Base-by-base conservation (phyloP, 2,329 filamentous ascomycete genomes). In the Lizonia empirigonia region DNA sequence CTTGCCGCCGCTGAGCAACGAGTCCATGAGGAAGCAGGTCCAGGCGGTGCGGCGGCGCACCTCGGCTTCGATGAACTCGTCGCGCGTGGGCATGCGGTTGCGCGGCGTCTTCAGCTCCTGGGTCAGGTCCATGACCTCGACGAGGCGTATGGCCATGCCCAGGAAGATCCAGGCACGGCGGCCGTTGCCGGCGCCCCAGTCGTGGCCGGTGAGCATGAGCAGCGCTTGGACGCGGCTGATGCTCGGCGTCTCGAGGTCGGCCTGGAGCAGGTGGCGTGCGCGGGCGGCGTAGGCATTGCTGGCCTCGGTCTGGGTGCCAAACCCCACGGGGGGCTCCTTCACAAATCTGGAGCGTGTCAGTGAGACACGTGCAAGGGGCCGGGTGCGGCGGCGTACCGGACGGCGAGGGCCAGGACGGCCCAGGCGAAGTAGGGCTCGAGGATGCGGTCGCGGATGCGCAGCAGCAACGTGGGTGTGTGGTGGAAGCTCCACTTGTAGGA, bases 111-210 rank as follows among this genome's bases (percentile, higher is more conserved):
- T 62, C 4, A 63, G 64, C 56, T 75, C 73, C 39, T 68, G 70
- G 15, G 70, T 73, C 29, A 75, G 62, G 48, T 72, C 71, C 67
- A 75, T 72, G 55, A 74, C 69, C 55, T 75, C 70, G 41, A 72
- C 71, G 36, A 75, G 69, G 6, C 73, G 63, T 12, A 75, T 73
- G 18, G 73, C 73, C 70, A 74, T 75, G 51, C 73, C 73, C 30
- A 75, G 67, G 34, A 74, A 74, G 42, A 75, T 75, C 73, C 73
- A 75, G 0, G 73, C 73, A 30, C 71, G 55, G 18, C 71, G 59
- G 2, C 73, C 73, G 30, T 75, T 76, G 52, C 74, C 78, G 45
- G 75, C 79, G 50, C 69, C 74, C 74, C 77, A 78, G 47, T 77
- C 74, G 44, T 77, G 74, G n/a, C 74, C 75, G 0, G 76, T 77